Evolutionary conservation across 768 basidiomycete species (phyloP), one percentile per base, ranked within the genome.

Genomic region (Kwoniella sp.): DNA sequence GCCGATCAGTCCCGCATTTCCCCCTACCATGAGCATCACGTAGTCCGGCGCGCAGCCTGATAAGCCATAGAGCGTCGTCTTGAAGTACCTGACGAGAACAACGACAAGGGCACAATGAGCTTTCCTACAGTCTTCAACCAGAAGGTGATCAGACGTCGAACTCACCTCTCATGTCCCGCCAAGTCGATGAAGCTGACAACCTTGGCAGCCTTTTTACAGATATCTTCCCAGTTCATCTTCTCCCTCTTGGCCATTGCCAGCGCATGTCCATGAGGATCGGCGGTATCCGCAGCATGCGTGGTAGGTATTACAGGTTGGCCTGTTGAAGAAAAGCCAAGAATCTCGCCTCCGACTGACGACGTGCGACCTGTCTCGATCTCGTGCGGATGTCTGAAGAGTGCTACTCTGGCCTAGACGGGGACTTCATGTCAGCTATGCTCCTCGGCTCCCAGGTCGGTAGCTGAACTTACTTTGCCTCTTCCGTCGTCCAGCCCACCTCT

Each of bases 271-370:
- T 91, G 86, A 7, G 47, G 26, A 2, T 74, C 74, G 9, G 57
- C 59, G 15, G 68, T 37, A 31, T 80, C 79, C 15, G 75, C 64
- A 13, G 74, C 66, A 55, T 82, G 81, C 2, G 70, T 67, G 4
- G 85, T 84, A 0, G 93, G 93, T 17, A 95, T 83, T 72, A 96
- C 89, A 9, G 93, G 88, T 45, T 84, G 82, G 13, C 93, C 92
- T 25, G 85, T 84, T 2, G 87, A 86, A 20, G 86, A 87, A 73
- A 95, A 97, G 0, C 94, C 94, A 12, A 97, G 83, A 60, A 96
- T 95, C 91, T 99, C 96, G 89, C 96, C 94, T 23, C 96, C 96
- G 48, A 98, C 92, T 66, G 90, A 92, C 25, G 91, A 93, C 0
- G 96, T 99, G 56, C 96, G 84, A 5, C 95, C 95, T 22, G 90